Evolutionary conservation across 139 green algal genomes (phyloP).

Genomic region (Monoraphidium neglectum): DNA sequence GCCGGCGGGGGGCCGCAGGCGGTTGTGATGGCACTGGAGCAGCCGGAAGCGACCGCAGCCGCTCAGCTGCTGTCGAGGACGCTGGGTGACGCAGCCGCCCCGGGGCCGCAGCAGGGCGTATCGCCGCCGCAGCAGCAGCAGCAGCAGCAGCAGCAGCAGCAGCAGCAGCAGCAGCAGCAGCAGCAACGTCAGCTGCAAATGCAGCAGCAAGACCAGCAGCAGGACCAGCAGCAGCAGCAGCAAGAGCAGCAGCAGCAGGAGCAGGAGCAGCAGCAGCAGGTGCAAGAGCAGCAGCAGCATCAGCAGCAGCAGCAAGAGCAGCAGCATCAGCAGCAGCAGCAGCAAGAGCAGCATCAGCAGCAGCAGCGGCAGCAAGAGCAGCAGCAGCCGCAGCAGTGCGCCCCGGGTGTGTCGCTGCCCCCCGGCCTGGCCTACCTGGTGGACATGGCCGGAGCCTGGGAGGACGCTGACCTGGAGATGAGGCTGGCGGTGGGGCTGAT

Average conservation of each 20-base stretch:
- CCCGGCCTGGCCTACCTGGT: too few relatives aligned
- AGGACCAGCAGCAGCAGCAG: neutral
- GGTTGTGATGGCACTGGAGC: neutral
- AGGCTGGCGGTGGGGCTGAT: neutral
- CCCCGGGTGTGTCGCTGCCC: neutral
- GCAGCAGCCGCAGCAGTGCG: conserved; percentile 7
- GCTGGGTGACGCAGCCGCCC: neutral
- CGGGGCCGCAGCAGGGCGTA: neutral
- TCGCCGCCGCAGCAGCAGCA: neutral
- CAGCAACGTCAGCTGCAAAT: too few relatives aligned
- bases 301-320: neutral
- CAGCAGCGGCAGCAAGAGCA: neutral
- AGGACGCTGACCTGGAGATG: neutral
- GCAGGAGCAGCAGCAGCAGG: neutral
- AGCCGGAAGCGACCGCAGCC: neutral
- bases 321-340: conserved; percentile 1
- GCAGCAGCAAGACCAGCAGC: neutral
- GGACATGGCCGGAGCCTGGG: neutral
- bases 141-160: neutral
- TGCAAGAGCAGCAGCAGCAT: neutral
- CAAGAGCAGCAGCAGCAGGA: neutral
- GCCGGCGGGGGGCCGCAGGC: conserved; percentile 1
- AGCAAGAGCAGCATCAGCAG: neutral
- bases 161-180: too few relatives aligned
- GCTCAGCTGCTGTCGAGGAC: neutral